phyloP scores from a whole-genome alignment of 331 rosid genomes.

The Phaseolus coccineus region DNA sequence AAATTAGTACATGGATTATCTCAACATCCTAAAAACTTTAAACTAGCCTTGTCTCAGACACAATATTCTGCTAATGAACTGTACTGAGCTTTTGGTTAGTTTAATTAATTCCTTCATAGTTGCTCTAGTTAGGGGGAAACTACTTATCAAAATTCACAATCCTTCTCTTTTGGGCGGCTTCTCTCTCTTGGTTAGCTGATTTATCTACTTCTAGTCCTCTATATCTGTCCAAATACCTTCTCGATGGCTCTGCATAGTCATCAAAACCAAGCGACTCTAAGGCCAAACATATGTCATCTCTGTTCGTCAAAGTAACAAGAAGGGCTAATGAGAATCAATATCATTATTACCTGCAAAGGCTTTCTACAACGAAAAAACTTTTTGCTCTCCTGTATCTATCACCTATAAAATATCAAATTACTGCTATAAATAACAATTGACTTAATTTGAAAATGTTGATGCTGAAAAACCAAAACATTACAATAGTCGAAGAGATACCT shows the following conservation, averaged over 20 bases:
- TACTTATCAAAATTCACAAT: neutral
- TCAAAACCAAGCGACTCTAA: constrained; percentile 75
- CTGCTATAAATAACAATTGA: neutral
- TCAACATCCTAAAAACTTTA: constrained; percentile 42
- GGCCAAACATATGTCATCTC: too few species aligned
- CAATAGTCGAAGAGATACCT: neutral
- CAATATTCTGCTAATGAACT: neutral
- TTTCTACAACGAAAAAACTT: neutral
- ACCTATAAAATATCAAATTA: neutral
- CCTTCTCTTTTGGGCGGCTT: constrained; percentile 26
- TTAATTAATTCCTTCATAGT: neutral
- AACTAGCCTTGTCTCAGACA: constrained; percentile 18
- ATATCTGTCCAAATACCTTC: constrained; percentile 66
- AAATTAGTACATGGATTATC: constrained; percentile 32
- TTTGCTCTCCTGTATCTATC: neutral
- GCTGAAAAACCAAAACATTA: neutral
- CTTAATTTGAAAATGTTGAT: neutral
- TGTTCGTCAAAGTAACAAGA: neutral
- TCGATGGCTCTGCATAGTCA: constrained; percentile 77
- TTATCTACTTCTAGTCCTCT: constrained; percentile 77
- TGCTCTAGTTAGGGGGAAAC: neutral
- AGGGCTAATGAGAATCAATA: neutral
- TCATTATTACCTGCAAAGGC: neutral
- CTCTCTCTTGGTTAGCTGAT: constrained; percentile 50
- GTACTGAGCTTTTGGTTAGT: neutral